phyloP scores from a whole-genome alignment of 805 yeast genomes.

The Metschnikowia lachancei region DNA sequence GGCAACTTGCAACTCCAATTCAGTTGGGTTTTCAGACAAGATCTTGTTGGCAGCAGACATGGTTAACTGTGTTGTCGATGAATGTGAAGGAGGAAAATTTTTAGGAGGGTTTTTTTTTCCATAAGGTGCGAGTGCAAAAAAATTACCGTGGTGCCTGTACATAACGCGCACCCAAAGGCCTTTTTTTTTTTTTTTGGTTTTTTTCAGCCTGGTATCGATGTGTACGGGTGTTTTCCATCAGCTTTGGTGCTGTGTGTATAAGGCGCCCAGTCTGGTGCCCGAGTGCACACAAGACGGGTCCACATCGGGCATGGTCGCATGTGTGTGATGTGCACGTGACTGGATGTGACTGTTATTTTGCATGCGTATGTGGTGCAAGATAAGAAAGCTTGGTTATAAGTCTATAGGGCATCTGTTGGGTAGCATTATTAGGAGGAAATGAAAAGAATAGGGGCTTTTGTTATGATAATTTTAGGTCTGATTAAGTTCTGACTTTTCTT shows the following conservation, averaged over 20 bases:
- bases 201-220: background rate
- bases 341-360: slow-evolving; percentile 6
- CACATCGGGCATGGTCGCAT: too few species aligned
- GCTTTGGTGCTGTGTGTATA: background rate
- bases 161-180: slow-evolving; percentile 5
- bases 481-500: too few species aligned
- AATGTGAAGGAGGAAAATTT: slow-evolving; percentile 17
- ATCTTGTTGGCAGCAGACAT: slow-evolving; percentile 98
- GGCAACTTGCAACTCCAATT: slow-evolving; percentile 98
- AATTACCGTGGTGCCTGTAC: slow-evolving; percentile 14
- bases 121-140: slow-evolving; percentile 16
- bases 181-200: background rate
- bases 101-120: slow-evolving; percentile 12
- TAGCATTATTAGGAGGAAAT: too few species aligned
- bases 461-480: too few species aligned
- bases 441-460: too few species aligned
- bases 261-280: background rate
- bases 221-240: background rate
- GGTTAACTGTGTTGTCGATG: slow-evolving; percentile 27
- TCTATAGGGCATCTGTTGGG: too few species aligned
- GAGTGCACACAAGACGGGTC: background rate
- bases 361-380: too few species aligned
- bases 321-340: slow-evolving; percentile 3
- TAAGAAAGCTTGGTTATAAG: too few species aligned
- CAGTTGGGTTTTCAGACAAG: slow-evolving; percentile 92